Conservation (phyloP, 1,284 basidiomycete genomes). For the Bjerkandera adusta region DNA sequence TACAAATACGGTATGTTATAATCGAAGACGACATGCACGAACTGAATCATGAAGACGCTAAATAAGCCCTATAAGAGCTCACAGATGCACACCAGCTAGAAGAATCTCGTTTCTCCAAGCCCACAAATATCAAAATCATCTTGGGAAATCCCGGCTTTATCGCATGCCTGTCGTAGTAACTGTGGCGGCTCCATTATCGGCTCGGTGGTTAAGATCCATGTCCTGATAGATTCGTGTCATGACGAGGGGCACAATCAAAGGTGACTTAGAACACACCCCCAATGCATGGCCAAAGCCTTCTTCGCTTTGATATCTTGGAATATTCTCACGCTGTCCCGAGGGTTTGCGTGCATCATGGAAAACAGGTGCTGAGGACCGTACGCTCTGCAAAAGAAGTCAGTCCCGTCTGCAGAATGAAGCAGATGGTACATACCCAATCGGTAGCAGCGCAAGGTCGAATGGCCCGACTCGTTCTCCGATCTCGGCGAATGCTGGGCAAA, state of each 20-base stretch:
- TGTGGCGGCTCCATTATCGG: slow-evolving; percentile 57
- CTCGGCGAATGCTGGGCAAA: slow-evolving; percentile 68
- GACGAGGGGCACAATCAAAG: slow-evolving; percentile 5
- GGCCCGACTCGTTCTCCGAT: slow-evolving; percentile 61
- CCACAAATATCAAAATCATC: slow-evolving; percentile 52
- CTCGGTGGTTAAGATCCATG: slow-evolving; percentile 54
- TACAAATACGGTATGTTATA: no score
- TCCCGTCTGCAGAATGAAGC: not conserved
- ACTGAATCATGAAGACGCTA: no score
- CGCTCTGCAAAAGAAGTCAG: slow-evolving; percentile 47
- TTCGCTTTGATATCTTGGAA: slow-evolving; percentile 60
- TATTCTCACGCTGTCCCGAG: slow-evolving; percentile 61
- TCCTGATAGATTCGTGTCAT: slow-evolving; percentile 24
- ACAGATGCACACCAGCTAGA: no score
- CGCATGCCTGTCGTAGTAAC: slow-evolving; percentile 47
- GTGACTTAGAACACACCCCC: slow-evolving; percentile 49
- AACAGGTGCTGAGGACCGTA: slow-evolving; percentile 59
- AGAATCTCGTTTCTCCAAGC: slow-evolving; percentile 50
- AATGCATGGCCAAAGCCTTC: slow-evolving; percentile 68
- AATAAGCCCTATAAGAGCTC: no score
- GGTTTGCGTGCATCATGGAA: slow-evolving; percentile 58
- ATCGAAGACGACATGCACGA: no score
- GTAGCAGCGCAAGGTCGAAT: slow-evolving; percentile 62
- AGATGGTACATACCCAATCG: slow-evolving; percentile 50
- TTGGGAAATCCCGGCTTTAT: slow-evolving; percentile 45